Evolutionary conservation across 306 rosid species (phyloP).

Genomic region (Styphnolobium japonicum): DNA sequence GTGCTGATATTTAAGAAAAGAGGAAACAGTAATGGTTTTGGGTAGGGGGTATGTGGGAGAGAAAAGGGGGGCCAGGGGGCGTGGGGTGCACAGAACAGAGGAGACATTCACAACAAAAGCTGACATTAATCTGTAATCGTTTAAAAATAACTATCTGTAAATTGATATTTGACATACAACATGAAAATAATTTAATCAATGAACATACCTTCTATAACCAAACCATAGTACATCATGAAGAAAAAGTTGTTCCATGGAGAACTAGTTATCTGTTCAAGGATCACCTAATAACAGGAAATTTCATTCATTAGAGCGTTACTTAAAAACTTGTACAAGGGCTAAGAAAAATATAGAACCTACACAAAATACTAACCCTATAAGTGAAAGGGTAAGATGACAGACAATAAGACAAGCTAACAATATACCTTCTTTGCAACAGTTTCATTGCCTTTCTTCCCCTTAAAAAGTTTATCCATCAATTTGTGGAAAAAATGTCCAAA

Average conservation of each 20-base stretch:
- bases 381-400: background rate
- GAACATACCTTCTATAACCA: constrained; percentile 81
- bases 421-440: constrained; percentile 81
- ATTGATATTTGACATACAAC: background rate
- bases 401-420: background rate
- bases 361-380: background rate
- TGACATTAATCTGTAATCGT: background rate
- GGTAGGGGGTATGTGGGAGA: no score
- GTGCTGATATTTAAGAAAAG: background rate
- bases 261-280: constrained; percentile 77
- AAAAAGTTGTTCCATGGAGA: constrained; percentile 90
- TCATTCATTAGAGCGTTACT: constrained; percentile 20
- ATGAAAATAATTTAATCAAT: background rate
- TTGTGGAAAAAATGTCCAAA: constrained; percentile 92
- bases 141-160: background rate
- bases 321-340: background rate
- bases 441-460: constrained; percentile 70
- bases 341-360: background rate
- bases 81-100: background rate
- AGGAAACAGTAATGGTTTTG: background rate
- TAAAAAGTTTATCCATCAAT: constrained; percentile 78
- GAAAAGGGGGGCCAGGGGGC: no score
- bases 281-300: constrained; percentile 50
- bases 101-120: constrained; percentile 7
- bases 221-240: constrained; percentile 87